A percentile compares a stretch with the other conserved stretches of the same genome.
These are phyloP conservation scores for Penicillium glabrum DNA, from an alignment of 2,329 filamentous ascomycete species.

Conservation along the genomic window DNA sequence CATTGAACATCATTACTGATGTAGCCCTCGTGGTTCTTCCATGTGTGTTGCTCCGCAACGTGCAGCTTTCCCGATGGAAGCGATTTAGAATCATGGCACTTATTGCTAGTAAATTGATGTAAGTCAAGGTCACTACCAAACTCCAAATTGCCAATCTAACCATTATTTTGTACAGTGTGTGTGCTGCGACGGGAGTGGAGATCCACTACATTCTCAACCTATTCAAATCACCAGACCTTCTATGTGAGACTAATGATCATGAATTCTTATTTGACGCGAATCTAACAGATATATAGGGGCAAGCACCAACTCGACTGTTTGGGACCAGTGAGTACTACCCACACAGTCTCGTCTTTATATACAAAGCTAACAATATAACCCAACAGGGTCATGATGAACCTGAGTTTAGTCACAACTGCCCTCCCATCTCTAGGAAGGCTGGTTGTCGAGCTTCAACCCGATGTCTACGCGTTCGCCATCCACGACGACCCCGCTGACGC, in stretches of 20 bases:
- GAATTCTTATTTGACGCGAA: neutral
- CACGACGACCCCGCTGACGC: constrained; percentile 5
- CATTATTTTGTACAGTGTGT: neutral
- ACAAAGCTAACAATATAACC: neutral
- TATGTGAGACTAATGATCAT: constrained; percentile 3
- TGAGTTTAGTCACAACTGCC: constrained; percentile 17
- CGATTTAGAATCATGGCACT: constrained; percentile 16
- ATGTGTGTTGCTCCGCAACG: constrained; percentile 15
- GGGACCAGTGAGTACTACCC: constrained; percentile 13
- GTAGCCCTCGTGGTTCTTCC: constrained; percentile 16
- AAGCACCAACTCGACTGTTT: constrained; percentile 14
- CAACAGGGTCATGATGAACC: constrained; percentile 16
- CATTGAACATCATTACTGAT: constrained; percentile 17
- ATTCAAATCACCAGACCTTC: constrained; percentile 7
- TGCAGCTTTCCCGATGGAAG: constrained; percentile 19
- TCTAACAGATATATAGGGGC: constrained; percentile 5
- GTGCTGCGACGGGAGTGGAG: constrained; percentile 5
- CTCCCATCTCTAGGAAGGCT: constrained; percentile 15
- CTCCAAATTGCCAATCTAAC: neutral
- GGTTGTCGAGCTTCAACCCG: constrained; percentile 16
- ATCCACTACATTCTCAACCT: constrained; percentile 8
- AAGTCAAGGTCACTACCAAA: neutral
- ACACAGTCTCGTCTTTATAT: neutral
- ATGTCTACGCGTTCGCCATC: constrained; percentile 14
- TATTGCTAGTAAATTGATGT: constrained; percentile 17